Percentiles rank a stretch among this genome's conserved stretches.
phyloP scores from a whole-genome alignment of 768 basidiomycete genomes.

The Lactifluus piperatus region DNA sequence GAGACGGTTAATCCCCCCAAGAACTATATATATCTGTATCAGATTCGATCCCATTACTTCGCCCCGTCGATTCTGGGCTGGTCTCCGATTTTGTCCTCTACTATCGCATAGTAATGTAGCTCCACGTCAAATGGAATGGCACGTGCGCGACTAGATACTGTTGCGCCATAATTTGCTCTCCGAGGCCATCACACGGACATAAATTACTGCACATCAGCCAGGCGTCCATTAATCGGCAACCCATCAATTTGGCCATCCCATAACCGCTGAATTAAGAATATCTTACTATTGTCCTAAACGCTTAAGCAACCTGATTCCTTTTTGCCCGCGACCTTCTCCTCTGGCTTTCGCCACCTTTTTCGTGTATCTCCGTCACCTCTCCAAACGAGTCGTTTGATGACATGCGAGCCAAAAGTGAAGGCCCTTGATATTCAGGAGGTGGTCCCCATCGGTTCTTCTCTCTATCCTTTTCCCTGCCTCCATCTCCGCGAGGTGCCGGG shows the following conservation, averaged over 20 bases:
- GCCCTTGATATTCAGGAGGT: conserved; percentile 1
- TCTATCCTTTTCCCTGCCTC: neutral
- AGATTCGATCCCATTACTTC: no score
- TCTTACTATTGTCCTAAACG: neutral
- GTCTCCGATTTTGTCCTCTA: no score
- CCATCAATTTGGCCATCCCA: neutral
- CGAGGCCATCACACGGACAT: no score
- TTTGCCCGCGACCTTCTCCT: conserved; percentile 10
- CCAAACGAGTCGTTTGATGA: neutral
- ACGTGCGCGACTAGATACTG: no score
- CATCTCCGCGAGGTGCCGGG: neutral
- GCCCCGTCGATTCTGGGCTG: no score
- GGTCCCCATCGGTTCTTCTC: conserved; percentile 6
- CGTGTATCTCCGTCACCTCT: neutral
- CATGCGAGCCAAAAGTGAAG: conserved; percentile 15
- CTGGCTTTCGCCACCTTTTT: neutral
- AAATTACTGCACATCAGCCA: no score
- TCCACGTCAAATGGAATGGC: no score
- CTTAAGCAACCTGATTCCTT: conserved; percentile 9
- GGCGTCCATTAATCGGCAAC: no score
- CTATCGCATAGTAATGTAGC: no score
- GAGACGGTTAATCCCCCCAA: no score
- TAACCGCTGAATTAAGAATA: neutral
- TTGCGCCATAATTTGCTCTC: no score
- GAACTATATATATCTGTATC: no score